Evolutionary conservation across 805 yeast species (phyloP), one percentile per base, ranked within the genome.

Genomic region (Diddensiella transvaalensis): DNA sequence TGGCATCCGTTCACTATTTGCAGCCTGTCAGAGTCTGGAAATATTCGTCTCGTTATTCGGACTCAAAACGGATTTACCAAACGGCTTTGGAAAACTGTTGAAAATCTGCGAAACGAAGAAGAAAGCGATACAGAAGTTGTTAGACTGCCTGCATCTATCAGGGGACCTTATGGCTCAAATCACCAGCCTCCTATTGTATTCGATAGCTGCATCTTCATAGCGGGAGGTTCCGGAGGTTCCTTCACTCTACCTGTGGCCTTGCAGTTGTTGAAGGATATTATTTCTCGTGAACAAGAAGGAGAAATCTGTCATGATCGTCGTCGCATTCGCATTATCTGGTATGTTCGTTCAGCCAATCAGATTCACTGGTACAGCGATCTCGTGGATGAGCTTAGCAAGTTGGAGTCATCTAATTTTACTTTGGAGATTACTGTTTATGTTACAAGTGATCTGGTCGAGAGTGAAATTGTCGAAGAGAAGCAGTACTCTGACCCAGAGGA

Each of bases 1-100:
- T 65, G 63, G 51, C 80, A 75, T 56, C 80, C 80, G 0, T 75
- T 75, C 57, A 73, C 79, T 2, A 71, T 75, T 43, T 58, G 72
- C 2, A 68, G 73, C 43, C 54, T 72, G 32, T 60, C 74, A 10
- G 69, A 63, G 4, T 48, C 68, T 1, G 71, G 71, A 1, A 69
- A 71, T 24, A 68, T 76, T 56, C 64, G 62, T 26, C 56, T 75
- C 38, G 62, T 75, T 2, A 67, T 76, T 22, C 65, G 70, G 48
- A 64, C 62, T 18, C 65, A 68, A 50, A 63, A 65, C 19, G 80
- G 80, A 0, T 75, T 75, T 49, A 75, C 79, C 22, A 65, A 57
- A 40, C 60, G 61, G 32, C 57, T 75, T 26, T 57, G 61, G 45
- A 55, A 62, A 15, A 67, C 62, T 43, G 51, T 73, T 11, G 41